These are phyloP conservation scores for Tylopilus intermedius DNA, from an alignment of 768 basidiomycete species.

Conservation along the genomic window DNA sequence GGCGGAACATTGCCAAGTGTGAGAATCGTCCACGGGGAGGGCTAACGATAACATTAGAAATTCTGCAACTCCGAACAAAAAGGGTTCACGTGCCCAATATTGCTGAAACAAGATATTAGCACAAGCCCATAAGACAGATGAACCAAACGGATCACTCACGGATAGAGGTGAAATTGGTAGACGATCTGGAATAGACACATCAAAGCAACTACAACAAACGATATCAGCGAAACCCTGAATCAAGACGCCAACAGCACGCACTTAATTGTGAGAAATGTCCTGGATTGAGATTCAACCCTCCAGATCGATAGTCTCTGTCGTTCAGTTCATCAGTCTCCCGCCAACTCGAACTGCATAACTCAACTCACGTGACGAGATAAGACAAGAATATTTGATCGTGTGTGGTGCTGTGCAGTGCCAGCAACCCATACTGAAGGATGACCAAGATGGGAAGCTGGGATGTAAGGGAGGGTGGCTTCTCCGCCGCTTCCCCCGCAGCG, in stretches of 20 bases:
- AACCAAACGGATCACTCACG: constrained; percentile 44
- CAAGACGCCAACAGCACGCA: constrained; percentile 31
- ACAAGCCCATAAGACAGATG: not conserved
- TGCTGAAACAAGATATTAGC: constrained; percentile 34
- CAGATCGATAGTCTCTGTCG: constrained; percentile 67
- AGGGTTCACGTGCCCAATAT: constrained; percentile 50
- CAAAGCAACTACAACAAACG: constrained; percentile 59
- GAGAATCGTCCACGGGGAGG: constrained; percentile 81
- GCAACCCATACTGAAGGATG: constrained; percentile 84
- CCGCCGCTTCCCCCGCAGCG: constrained; percentile 36
- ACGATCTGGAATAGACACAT: constrained; percentile 94
- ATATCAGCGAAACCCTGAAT: constrained; percentile 4
- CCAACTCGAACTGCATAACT: not conserved
- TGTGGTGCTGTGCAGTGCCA: constrained; percentile 84
- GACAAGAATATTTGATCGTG: constrained; percentile 91
- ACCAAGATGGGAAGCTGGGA: constrained; percentile 77
- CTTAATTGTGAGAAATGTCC: constrained; percentile 90
- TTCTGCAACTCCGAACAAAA: not conserved
- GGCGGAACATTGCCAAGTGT: constrained; percentile 84
- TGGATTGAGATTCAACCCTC: constrained; percentile 89
- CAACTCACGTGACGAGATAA: constrained; percentile 59
- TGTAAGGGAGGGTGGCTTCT: constrained; percentile 60
- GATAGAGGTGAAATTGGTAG: constrained; percentile 88
- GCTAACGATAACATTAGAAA: constrained; percentile 33
- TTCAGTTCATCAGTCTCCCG: not conserved